phyloP scores from a whole-genome alignment of 768 basidiomycete genomes.

The Pholiota microspora region DNA sequence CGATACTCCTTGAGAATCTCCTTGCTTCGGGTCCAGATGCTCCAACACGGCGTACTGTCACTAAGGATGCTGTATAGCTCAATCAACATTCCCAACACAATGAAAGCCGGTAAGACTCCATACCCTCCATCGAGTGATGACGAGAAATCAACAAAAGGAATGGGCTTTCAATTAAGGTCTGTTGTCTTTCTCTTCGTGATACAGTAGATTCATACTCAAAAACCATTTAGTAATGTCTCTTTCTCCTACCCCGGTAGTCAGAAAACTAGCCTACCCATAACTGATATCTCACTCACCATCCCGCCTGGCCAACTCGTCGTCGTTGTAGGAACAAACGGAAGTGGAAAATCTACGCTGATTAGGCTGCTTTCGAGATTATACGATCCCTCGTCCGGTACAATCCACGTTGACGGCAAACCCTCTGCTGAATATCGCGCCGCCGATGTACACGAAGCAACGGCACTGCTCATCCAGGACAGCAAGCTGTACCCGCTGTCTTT shows the following conservation, averaged over 20 bases:
- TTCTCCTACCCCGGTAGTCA: slow-evolving; percentile 51
- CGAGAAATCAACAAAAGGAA: slow-evolving; percentile 13
- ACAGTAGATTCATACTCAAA: background rate
- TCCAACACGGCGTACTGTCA: slow-evolving; percentile 24
- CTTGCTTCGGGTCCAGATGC: slow-evolving; percentile 14
- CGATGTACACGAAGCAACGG: slow-evolving; percentile 40
- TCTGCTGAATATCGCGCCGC: slow-evolving; percentile 32
- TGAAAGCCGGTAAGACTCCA: slow-evolving; percentile 21
- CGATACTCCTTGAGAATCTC: slow-evolving; percentile 22
- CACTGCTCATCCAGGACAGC: slow-evolving; percentile 50
- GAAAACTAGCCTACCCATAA: slow-evolving; percentile 32
- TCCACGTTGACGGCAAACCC: slow-evolving; percentile 40
- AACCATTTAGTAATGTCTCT: slow-evolving; percentile 38
- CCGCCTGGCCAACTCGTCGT: slow-evolving; percentile 47
- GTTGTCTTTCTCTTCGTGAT: slow-evolving; percentile 4
- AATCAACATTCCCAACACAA: background rate
- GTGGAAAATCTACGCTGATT: slow-evolving; percentile 52
- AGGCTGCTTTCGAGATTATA: slow-evolving; percentile 49
- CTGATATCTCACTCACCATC: slow-evolving; percentile 40
- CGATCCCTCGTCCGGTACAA: slow-evolving; percentile 38
- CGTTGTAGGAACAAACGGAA: slow-evolving; percentile 54
- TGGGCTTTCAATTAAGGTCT: slow-evolving; percentile 23
- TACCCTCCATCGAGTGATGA: slow-evolving; percentile 18
- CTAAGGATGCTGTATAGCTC: slow-evolving; percentile 33
- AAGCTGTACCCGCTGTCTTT: slow-evolving; percentile 46